A percentile compares a stretch with the other conserved stretches of the same genome.
phyloP scores from a whole-genome alignment of 129 eudicot species.

The Silybum marianum region DNA sequence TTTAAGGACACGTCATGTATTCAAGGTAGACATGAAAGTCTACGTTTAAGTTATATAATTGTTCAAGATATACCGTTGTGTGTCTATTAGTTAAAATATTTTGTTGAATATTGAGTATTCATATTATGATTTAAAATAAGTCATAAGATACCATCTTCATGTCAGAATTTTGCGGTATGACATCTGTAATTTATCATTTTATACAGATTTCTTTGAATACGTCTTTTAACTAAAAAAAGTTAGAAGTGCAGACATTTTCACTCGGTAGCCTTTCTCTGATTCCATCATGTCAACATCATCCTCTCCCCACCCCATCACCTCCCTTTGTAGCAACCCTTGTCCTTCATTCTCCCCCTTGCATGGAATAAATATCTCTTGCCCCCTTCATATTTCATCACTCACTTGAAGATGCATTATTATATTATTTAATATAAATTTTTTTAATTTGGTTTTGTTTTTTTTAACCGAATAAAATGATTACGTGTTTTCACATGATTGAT shows the following conservation, averaged over 20 bases:
- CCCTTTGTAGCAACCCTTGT: neutral
- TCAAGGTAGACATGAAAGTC: neutral
- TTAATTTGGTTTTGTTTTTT: no score
- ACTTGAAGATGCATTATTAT: no score
- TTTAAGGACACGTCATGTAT: no score
- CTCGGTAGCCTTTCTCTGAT: neutral
- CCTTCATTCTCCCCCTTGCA: neutral
- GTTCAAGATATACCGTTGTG: neutral
- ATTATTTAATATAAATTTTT: no score
- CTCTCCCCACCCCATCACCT: neutral
- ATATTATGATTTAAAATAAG: neutral
- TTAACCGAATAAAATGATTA: neutral
- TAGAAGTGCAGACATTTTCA: neutral
- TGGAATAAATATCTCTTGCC: neutral
- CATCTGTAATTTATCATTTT: no score
- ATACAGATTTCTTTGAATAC: neutral
- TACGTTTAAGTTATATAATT: neutral
- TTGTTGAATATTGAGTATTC: neutral
- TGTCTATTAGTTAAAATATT: no score
- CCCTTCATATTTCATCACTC: neutral
- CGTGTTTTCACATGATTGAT: neutral
- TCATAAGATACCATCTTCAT: neutral
- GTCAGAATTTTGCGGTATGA: no score
- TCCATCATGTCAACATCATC: neutral
- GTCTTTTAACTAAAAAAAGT: neutral